Conservation (phyloP, 139 green algal genomes). For the Volvox africanus region DNA sequence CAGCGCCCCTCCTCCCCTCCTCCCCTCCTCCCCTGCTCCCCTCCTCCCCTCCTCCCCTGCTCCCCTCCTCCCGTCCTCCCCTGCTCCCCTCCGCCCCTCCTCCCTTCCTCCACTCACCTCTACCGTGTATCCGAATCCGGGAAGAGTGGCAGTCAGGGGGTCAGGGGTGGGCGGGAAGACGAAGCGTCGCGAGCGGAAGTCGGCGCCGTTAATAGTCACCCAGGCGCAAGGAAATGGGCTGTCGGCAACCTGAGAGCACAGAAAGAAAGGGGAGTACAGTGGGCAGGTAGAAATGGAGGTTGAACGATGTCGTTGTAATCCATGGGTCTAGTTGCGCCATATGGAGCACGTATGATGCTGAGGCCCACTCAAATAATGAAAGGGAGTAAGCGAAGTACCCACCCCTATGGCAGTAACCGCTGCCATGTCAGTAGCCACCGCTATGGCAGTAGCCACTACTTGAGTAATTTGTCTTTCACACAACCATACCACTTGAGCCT, state of each 20-base stretch:
- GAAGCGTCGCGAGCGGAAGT: slow-evolving; percentile 25
- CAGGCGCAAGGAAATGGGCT: slow-evolving; percentile 19
- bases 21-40: no score
- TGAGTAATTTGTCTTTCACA: not conserved
- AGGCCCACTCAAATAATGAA: not conserved
- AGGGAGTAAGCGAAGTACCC: not conserved
- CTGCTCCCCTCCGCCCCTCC: not conserved
- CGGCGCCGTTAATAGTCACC: not conserved
- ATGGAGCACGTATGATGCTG: not conserved
- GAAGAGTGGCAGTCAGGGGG: not conserved
- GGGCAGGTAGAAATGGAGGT: not conserved
- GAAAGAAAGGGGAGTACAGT: not conserved
- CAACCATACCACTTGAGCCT: not conserved
- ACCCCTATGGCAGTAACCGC: not conserved
- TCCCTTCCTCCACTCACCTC: not conserved
- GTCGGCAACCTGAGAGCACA: not conserved
- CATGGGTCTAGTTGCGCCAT: no score
- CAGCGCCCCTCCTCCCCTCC: not conserved
- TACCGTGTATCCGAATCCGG: slow-evolving; percentile 8
- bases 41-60: not conserved
- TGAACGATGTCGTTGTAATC: no score
- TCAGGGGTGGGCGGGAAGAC: slow-evolving; percentile 17
- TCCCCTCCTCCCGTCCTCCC: not conserved
- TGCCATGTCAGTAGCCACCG: not conserved
- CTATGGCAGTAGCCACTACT: not conserved